phyloP scores from a whole-genome alignment of 768 basidiomycete genomes.

The Kwoniella newhampshirensis region DNA sequence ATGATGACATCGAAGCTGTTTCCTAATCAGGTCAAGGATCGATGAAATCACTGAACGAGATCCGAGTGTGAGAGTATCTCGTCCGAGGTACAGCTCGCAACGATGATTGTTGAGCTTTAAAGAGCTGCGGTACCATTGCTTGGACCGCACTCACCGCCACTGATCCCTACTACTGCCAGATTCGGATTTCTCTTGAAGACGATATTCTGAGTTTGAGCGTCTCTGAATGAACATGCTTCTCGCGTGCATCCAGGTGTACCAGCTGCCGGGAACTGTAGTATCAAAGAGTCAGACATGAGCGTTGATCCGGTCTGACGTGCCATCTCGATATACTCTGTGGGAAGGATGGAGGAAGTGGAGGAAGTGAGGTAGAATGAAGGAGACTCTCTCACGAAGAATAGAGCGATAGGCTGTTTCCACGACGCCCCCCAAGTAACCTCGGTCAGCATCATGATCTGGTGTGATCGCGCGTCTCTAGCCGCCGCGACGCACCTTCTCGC shows the following conservation, averaged over 20 bases:
- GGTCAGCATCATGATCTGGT: conserved; percentile 3
- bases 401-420: conserved; percentile 62
- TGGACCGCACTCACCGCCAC: conserved; percentile 54
- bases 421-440: conserved; percentile 55
- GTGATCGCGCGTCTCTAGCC: background rate
- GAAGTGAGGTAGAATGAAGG: conserved; percentile 50
- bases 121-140: background rate
- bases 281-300: too few relatives aligned
- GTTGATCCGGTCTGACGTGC: too few relatives aligned
- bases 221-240: conserved; percentile 78
- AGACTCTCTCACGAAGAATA: conserved; percentile 71
- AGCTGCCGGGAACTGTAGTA: conserved; percentile 52
- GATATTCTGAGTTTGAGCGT: conserved; percentile 65
- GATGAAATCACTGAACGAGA: background rate
- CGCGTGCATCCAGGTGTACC: conserved; percentile 76
- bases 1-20: too few relatives aligned
- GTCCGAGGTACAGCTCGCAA: background rate
- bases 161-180: conserved; percentile 71
- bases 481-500: conserved; percentile 43
- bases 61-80: background rate
- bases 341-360: background rate
- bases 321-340: too few relatives aligned
- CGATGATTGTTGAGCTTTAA: too few relatives aligned
- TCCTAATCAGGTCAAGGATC: too few relatives aligned
- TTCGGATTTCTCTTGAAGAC: conserved; percentile 63